A percentile compares a stretch with the other conserved stretches of the same genome.
These are phyloP conservation scores for Ananas comosus DNA, from an alignment of 176 grass and related monocot species.

Conservation along the genomic window DNA sequence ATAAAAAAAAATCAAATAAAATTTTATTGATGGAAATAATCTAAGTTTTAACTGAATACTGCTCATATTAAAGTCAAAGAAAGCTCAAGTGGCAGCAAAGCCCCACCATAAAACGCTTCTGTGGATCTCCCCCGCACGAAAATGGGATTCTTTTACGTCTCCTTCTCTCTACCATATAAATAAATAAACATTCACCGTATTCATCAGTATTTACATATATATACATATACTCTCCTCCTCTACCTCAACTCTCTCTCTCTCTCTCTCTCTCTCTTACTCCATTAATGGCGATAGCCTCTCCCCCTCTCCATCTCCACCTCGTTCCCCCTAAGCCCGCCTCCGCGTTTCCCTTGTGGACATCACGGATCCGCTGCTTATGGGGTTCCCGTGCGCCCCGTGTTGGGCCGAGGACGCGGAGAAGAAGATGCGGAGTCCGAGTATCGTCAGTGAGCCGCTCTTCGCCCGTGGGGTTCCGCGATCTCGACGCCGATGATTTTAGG, in stretches of 20 bases:
- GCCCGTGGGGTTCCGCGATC: conserved; percentile 26
- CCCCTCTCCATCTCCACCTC: background rate
- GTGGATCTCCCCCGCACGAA: too few species aligned
- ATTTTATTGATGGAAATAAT: too few species aligned
- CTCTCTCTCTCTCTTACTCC: background rate
- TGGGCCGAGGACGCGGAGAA: background rate
- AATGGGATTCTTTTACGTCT: too few species aligned
- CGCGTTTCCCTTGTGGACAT: background rate
- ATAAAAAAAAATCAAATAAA: too few species aligned
- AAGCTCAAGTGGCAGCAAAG: too few species aligned
- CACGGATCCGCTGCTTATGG: background rate
- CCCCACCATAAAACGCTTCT: too few species aligned
- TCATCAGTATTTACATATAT: too few species aligned
- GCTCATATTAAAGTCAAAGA: too few species aligned
- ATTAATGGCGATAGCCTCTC: background rate
- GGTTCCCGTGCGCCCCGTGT: background rate
- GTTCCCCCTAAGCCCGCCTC: background rate
- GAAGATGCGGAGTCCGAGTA: background rate
- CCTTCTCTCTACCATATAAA: too few species aligned
- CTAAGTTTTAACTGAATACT: too few species aligned
- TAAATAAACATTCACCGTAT: too few species aligned
- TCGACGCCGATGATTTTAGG: conserved; percentile 85
- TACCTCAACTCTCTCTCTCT: background rate
- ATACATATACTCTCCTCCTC: too few species aligned
- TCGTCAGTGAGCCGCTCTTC: background rate